These are phyloP conservation scores for Sequoiadendron giganteum DNA, from an alignment of 75 land plant genomes.

Conservation along the genomic window DNA sequence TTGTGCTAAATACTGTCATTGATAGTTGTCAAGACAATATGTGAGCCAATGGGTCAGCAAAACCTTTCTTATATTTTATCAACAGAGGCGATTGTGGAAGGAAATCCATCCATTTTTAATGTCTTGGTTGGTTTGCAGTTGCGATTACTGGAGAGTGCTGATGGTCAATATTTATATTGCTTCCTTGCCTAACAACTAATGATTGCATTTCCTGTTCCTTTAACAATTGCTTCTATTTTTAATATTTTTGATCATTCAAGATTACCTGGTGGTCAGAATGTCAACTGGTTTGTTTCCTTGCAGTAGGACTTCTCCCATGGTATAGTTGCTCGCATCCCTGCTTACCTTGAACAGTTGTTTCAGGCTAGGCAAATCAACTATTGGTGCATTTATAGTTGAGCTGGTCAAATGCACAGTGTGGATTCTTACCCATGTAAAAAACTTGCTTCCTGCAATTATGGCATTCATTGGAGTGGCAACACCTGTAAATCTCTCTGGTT, in stretches of 20 bases:
- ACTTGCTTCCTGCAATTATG: not conserved
- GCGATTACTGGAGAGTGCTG: not conserved
- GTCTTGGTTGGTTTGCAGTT: not conserved
- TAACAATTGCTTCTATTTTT: not conserved
- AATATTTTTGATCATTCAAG: not conserved
- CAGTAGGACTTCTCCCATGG: not conserved
- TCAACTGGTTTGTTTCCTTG: not conserved
- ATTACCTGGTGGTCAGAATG: not conserved
- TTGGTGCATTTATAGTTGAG: not conserved
- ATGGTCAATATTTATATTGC: not conserved
- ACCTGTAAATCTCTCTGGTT: not conserved
- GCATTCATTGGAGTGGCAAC: not conserved
- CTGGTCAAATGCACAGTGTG: not conserved
- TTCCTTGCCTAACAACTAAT: not conserved
- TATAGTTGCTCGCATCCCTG: not conserved
- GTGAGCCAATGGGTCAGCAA: not conserved
- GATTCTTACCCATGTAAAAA: not conserved
- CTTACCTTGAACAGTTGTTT: not conserved
- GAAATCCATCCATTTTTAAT: not conserved
- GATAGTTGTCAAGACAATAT: not conserved
- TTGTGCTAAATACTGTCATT: too few relatives aligned
- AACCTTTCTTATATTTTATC: not conserved
- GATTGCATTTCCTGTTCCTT: not conserved
- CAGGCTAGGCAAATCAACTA: not conserved
- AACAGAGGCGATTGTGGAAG: not conserved